A percentile compares a stretch with the other conserved stretches of the same genome.
phyloP scores from a whole-genome alignment of 2,329 filamentous ascomycete species.

The Diaporthe caulivora region DNA sequence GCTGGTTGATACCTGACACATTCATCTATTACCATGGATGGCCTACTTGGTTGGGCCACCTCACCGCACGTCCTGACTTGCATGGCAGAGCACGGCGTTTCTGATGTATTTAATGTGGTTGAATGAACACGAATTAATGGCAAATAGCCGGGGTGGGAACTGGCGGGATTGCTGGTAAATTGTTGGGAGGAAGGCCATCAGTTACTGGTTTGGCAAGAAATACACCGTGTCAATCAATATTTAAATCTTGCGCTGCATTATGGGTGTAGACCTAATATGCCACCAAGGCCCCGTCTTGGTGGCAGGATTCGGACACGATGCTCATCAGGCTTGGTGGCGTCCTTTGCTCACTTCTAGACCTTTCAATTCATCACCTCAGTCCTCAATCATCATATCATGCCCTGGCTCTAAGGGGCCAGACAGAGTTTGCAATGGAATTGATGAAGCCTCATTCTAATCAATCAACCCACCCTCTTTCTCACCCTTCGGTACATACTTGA shows the following conservation, averaged over 20 bases:
- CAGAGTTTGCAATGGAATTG: too few relatives aligned
- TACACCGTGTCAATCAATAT: neutral
- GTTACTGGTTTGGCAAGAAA: neutral
- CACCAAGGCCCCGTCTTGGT: neutral
- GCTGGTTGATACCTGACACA: slow-evolving; percentile 27
- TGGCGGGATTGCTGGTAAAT: neutral
- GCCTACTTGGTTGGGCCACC: neutral
- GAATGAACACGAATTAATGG: slow-evolving; percentile 32
- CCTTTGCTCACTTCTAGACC: too few relatives aligned
- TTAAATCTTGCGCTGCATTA: neutral
- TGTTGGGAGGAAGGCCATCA: neutral
- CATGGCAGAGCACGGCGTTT: slow-evolving; percentile 38
- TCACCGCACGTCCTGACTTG: slow-evolving; percentile 19
- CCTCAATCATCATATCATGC: too few relatives aligned
- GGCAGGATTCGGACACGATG: neutral
- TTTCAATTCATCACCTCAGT: too few relatives aligned
- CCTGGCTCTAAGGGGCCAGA: too few relatives aligned
- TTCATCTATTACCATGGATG: slow-evolving; percentile 12
- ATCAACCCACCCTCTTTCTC: too few relatives aligned
- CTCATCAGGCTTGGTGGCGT: too few relatives aligned
- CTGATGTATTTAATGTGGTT: slow-evolving; percentile 33
- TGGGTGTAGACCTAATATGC: neutral
- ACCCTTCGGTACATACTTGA: too few relatives aligned
- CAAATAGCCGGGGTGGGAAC: neutral
- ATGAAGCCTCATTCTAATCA: too few relatives aligned